A percentile compares a stretch with the other conserved stretches of the same genome.
Conservation (phyloP, 257 asterid species). For the Nyctanthes arbortristis region DNA sequence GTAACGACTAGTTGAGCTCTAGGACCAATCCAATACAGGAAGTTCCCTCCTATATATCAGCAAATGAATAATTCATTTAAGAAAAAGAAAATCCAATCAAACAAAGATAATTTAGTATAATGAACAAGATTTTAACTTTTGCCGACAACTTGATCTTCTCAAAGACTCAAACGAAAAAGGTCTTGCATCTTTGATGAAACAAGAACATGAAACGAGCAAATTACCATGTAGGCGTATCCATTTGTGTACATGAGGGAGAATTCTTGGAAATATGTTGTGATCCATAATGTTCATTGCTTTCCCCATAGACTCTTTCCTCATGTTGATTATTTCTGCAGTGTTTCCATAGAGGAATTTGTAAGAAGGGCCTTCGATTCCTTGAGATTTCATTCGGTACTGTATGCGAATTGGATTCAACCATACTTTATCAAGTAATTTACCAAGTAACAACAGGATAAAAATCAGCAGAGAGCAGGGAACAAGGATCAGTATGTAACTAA, state of each 20-base stretch:
- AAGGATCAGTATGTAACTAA: constrained; percentile 10
- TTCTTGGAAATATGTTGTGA: constrained; percentile 57
- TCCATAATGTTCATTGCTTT: constrained; percentile 44
- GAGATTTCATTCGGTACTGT: constrained; percentile 38
- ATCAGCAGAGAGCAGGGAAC: constrained; percentile 25
- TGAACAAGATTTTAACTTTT: neutral
- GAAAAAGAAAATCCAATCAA: neutral
- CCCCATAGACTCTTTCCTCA: constrained; percentile 40
- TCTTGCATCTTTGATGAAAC: neutral
- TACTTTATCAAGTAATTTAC: constrained; percentile 37
- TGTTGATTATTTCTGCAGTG: constrained; percentile 44
- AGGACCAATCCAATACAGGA: constrained; percentile 56
- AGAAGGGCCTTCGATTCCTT: constrained; percentile 62
- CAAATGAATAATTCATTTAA: neutral
- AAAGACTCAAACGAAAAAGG: neutral
- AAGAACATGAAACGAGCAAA: neutral
- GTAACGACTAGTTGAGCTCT: constrained; percentile 60
- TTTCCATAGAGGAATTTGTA: constrained; percentile 55
- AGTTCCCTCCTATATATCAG: constrained; percentile 42
- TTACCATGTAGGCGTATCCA: constrained; percentile 56
- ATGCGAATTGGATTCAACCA: constrained; percentile 45
- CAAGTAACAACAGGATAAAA: constrained; percentile 22
- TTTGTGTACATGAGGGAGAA: constrained; percentile 50
- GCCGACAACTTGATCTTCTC: neutral
- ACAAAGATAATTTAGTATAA: neutral